Base-by-base conservation (phyloP, 2,329 filamentous ascomycete species). In the Penicillium sp. region DNA sequence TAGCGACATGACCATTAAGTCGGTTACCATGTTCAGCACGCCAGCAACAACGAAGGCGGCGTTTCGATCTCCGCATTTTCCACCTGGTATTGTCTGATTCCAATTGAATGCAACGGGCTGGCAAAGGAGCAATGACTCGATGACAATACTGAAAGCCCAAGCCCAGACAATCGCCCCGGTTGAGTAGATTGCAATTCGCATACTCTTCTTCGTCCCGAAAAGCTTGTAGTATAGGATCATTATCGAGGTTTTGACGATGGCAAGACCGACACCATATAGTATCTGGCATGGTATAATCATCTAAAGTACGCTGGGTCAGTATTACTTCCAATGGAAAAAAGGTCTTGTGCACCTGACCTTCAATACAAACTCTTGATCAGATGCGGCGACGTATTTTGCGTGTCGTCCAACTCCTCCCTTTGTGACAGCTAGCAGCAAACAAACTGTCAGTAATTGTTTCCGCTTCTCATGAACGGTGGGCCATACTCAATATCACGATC, bases 221-320 rank as follows among this genome's bases (percentile, higher is more conserved):
- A 71, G 61, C 7, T 66, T 67, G 14, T 60, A 57, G 49, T 67
- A 70, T 69, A 49, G 44, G 68, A 39, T 39, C 35, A 39, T 65
- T 44, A 69, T 62, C 3, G 67, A 63, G 11, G 21, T 44, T 39
- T 39, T 39, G 35, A 39, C 35, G n/a, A 39, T n/a, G 35, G 35
- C 35, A 16, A 39, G 35, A 2, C 35, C 35, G 10, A 19, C 9
- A 3, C 35, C 35, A 10, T 39, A 39, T n/a, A 39, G 8, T 19
- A 10, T 16, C 9, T 39, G 35, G 7, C 35, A 39, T 4, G n/a
- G 8, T n/a, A 39, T 19, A n/a, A 39, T 39, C 35, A 39, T 19
- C 35, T 39, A 7, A 31, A 33, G 13, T 16, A 39, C 9, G 16
- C n/a, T 3, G n/a, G 3, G 7, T 39, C 35, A 19, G 16, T n/a